Evolutionary conservation across 768 basidiomycete genomes (phyloP).

Genomic region (Hebeloma cylindrosporum): DNA sequence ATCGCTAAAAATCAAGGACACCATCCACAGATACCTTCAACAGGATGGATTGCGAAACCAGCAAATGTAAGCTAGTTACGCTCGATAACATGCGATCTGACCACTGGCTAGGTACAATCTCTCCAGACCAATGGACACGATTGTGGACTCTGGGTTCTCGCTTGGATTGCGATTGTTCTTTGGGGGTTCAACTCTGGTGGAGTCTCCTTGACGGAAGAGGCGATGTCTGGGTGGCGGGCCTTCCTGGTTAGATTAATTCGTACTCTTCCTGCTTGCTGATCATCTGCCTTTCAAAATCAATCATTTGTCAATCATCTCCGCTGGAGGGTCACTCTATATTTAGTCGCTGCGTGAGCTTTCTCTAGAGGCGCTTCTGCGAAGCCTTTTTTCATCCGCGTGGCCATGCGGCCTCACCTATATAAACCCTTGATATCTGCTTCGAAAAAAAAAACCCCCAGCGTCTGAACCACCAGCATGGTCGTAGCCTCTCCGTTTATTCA

Average conservation of each 20-base stretch:
- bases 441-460: no score
- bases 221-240: not conserved
- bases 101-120: not conserved
- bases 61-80: not conserved
- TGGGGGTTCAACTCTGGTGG: not conserved
- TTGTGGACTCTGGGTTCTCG: slow-evolving; percentile 14
- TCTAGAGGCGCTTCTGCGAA: no score
- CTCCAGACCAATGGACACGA: slow-evolving; percentile 13
- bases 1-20: not conserved
- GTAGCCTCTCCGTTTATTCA: no score
- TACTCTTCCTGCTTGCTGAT: not conserved
- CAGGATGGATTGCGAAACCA: not conserved
- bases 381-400: no score
- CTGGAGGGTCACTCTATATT: no score
- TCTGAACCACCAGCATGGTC: no score
- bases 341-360: no score
- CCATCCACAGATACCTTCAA: not conserved
- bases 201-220: not conserved
- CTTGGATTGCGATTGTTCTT: slow-evolving; percentile 8
- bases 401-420: no score
- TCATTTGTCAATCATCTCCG: no score
- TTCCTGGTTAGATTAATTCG: not conserved
- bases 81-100: not conserved
- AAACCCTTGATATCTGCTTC: no score
- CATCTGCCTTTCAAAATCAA: no score